phyloP scores from a whole-genome alignment of 805 yeast species.

The Suhomyces emberorum region DNA sequence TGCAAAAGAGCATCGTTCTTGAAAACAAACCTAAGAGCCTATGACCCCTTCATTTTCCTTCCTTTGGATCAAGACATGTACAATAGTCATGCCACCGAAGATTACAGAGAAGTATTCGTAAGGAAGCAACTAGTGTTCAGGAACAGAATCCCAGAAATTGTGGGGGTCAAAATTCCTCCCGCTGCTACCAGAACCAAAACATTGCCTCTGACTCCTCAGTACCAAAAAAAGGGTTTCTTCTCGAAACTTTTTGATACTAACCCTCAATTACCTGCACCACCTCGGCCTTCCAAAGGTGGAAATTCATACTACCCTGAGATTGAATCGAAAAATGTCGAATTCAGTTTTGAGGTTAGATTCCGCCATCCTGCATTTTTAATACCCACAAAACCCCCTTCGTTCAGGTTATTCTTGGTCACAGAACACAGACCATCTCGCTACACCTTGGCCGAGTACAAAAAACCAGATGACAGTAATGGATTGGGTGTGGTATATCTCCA shows the following conservation, averaged over 20 bases:
- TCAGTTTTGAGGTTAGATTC: slow-evolving; percentile 48
- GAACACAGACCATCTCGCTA: slow-evolving; percentile 27
- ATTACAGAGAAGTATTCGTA: slow-evolving; percentile 41
- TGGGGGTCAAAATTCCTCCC: slow-evolving; percentile 32
- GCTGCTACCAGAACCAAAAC: slow-evolving; percentile 15
- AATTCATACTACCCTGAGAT: slow-evolving; percentile 18
- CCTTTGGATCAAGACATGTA: slow-evolving; percentile 44
- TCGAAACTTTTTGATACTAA: slow-evolving; percentile 21
- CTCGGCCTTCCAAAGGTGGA: slow-evolving; percentile 5
- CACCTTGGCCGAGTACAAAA: slow-evolving; percentile 27
- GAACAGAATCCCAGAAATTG: slow-evolving; percentile 42
- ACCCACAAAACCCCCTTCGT: slow-evolving; percentile 40
- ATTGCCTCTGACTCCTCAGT: slow-evolving; percentile 16
- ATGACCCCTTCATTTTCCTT: slow-evolving; percentile 50
- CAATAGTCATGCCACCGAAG: slow-evolving; percentile 18
- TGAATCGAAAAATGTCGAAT: slow-evolving; percentile 33
- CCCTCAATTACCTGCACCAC: slow-evolving; percentile 3
- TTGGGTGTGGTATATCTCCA: slow-evolving; percentile 45
- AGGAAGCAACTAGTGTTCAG: slow-evolving; percentile 39
- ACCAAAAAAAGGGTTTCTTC: slow-evolving; percentile 25
- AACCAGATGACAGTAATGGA: slow-evolving; percentile 44
- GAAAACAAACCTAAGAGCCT: slow-evolving; percentile 44
- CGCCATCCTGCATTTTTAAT: slow-evolving; percentile 45
- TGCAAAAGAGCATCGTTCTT: slow-evolving; percentile 51
- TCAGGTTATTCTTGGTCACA: slow-evolving; percentile 31